Evolutionary conservation across 176 grass and related monocot genomes (phyloP).

Genomic region (Bolboschoenus planiculmis): DNA sequence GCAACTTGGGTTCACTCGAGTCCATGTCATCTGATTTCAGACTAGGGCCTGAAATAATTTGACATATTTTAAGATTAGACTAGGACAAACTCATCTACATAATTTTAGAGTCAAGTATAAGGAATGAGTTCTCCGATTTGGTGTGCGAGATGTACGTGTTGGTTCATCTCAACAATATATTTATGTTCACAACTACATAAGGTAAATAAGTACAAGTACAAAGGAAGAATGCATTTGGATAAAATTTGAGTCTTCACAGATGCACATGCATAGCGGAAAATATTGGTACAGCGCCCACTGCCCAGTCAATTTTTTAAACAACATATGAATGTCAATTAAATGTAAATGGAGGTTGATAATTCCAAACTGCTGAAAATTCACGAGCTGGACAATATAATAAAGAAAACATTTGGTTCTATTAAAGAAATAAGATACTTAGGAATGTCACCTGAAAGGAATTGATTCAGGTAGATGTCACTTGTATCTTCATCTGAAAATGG

Average conservation of each 20-base stretch:
- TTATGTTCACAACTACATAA: background rate
- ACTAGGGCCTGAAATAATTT: background rate
- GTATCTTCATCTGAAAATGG: background rate
- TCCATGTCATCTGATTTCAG: background rate
- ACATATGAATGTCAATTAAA: background rate
- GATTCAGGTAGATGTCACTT: background rate
- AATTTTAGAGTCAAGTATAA: too few species aligned
- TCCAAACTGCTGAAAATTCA: background rate
- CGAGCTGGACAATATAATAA: background rate
- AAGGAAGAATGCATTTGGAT: background rate
- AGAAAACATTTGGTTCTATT: background rate
- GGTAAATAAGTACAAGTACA: background rate
- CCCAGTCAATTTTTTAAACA: background rate
- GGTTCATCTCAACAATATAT: background rate
- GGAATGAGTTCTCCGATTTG: too few species aligned
- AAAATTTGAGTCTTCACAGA: background rate
- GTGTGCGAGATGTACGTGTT: background rate
- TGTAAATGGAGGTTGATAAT: background rate
- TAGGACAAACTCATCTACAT: too few species aligned
- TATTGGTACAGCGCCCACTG: background rate
- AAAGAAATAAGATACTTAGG: background rate
- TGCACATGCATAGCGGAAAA: background rate
- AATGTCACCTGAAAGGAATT: background rate
- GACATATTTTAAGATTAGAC: background rate
- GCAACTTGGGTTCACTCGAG: slow-evolving; percentile 10